Conservation (phyloP, 192 early-diverging fungal species). For the Podila minutissima region DNA sequence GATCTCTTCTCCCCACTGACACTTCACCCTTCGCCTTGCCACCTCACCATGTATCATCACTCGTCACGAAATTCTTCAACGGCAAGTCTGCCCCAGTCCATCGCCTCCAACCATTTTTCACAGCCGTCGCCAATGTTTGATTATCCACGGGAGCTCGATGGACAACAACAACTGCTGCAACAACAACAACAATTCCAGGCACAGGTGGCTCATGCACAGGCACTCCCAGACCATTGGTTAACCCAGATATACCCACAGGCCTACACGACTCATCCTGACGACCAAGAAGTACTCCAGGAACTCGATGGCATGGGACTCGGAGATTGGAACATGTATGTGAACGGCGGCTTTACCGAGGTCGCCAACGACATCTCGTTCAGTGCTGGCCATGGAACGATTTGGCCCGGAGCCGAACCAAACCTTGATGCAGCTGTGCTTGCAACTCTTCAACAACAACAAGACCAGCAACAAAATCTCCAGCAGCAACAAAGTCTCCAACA, state of each 20-base stretch:
- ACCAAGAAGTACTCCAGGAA: too few species aligned
- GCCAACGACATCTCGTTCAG: too few species aligned
- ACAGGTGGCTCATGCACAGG: neutral
- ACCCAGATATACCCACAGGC: neutral
- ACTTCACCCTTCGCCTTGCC: too few species aligned
- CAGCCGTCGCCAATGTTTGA: constrained; percentile 6
- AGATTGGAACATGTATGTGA: too few species aligned
- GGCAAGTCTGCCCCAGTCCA: constrained; percentile 27
- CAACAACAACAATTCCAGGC: constrained; percentile 25
- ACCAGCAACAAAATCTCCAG: neutral
- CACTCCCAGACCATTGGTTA: neutral
- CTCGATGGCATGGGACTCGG: too few species aligned
- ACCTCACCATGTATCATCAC: constrained; percentile 27
- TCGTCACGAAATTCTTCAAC: constrained; percentile 36
- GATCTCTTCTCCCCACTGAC: too few species aligned
- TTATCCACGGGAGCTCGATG: constrained; percentile 12
- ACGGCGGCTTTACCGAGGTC: too few species aligned
- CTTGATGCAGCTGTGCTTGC: neutral
- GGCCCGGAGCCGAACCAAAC: neutral
- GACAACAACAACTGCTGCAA: constrained; percentile 19
- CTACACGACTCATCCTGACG: neutral
- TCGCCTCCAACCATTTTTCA: constrained; percentile 11
- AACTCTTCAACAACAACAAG: neutral
- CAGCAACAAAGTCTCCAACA: constrained; percentile 2
- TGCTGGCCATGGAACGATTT: too few species aligned